Evolutionary conservation across 2,329 filamentous ascomycete species (phyloP), one percentile per base, ranked within the genome.

Genomic region (Xylariaceae sp.): DNA sequence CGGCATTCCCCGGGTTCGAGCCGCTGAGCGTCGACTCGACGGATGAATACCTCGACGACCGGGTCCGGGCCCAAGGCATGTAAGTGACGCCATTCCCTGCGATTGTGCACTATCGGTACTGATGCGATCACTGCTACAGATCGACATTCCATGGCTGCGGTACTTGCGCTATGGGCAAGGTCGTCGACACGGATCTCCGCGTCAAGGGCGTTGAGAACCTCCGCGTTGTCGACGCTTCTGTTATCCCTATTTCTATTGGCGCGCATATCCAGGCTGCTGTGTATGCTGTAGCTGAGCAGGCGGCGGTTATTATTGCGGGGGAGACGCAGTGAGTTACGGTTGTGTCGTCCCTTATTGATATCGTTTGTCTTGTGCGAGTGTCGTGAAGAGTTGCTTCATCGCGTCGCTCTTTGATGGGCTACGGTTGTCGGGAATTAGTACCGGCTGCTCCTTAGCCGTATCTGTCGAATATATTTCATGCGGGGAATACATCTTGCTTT

Each of bases 221-320:
- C 26, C 68, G 71, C 13, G 64, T 76, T 6, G 68, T 71, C 0
- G 72, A 76, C 59, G 69, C 71, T 10, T 72, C 67, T 9, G 65
- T 73, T 7, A 65, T 73, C 18, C 70, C 71, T 2, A 54, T 65
- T 19, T 53, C 66, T 2, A 65, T 70, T 3, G 79, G 79, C 3
- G 74, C 74, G 2, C 82, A 79, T 60, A 73, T 77, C 22, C 72
- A 74, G 3, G 64, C 78, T 0, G 74, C 80, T 0, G 76, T 76
- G 0, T 82, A 80, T 59, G 80, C 83, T 63, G 68, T 82, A 22
- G 76, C 74, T 5, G 81, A 84, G 67, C 83, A 84, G 67, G 80
- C 81, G 1, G 79, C 80, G 2, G 80, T 80, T 63, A 76, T 76
- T 10, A 83, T 64, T 2, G 7, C 32, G 6, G 13, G 13, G 32